A percentile compares a stretch with the other conserved stretches of the same genome.
phyloP scores from a whole-genome alignment of 371 early-diverging fungal genomes.

The Conidiobolus incongruus region DNA sequence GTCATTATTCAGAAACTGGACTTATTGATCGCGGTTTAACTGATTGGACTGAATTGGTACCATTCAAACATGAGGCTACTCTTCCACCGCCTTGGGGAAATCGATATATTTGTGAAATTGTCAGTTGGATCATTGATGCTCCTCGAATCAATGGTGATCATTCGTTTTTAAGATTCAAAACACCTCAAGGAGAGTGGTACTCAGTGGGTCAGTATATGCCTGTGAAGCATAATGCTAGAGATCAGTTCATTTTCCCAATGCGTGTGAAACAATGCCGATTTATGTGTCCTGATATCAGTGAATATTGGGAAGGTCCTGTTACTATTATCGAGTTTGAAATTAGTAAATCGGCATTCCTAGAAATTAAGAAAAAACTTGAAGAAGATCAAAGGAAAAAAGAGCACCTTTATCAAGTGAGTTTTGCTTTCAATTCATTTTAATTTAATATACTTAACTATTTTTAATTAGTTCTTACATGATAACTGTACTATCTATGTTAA shows the following conservation, averaged over 20 bases:
- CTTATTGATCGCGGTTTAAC: constrained; percentile 4
- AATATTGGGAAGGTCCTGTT: constrained; percentile 6
- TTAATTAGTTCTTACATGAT: constrained; percentile 4
- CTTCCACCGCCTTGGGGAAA: constrained; percentile 6
- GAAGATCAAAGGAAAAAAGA: constrained; percentile 3
- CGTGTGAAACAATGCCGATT: constrained; percentile 4
- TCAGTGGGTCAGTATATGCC: constrained; percentile 8
- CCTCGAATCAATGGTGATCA: constrained; percentile 7
- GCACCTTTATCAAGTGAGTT: constrained; percentile 5
- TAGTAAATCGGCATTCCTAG: constrained; percentile 2
- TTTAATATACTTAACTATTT: background rate
- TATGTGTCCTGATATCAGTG: constrained; percentile 7
- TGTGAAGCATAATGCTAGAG: constrained; percentile 2
- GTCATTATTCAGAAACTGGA: no score
- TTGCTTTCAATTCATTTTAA: background rate
- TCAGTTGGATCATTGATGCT: constrained; percentile 6
- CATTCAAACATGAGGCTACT: constrained; percentile 2
- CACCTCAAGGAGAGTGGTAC: constrained; percentile 6
- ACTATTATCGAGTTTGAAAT: constrained; percentile 5
- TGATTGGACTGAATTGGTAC: constrained; percentile 6
- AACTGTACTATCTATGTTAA: constrained; percentile 6
- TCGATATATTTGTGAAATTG: constrained; percentile 7
- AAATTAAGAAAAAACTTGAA: constrained; percentile 6
- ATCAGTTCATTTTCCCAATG: constrained; percentile 6
- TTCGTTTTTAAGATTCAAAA: constrained; percentile 6